These are phyloP conservation scores for Didymella exigua DNA, from an alignment of 2,329 filamentous ascomycete species.

Conservation along the genomic window DNA sequence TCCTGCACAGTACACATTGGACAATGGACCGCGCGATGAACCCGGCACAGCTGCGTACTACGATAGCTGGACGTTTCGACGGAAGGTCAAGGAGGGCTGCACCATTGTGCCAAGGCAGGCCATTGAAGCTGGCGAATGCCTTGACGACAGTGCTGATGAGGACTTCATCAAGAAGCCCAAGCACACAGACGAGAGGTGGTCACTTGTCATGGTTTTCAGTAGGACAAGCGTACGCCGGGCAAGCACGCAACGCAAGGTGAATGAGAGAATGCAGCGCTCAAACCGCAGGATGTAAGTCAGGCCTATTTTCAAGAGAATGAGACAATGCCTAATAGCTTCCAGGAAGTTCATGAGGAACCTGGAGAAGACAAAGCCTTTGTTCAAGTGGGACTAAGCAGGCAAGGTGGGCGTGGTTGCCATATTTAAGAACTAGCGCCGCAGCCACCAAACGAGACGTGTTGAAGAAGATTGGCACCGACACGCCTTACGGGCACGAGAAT, in stretches of 20 bases:
- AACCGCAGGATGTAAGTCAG: conserved; percentile 1
- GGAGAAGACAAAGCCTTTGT: not conserved
- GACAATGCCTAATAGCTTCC: not conserved
- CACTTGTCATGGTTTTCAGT: conserved; percentile 13
- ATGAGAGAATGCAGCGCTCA: not conserved
- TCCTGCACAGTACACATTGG: not conserved
- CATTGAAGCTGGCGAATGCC: not conserved
- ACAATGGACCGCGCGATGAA: not conserved
- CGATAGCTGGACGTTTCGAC: conserved; percentile 13
- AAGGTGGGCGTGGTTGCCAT: not conserved
- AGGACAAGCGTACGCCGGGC: conserved; percentile 8
- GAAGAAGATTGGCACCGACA: not conserved
- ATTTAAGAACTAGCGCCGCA: not conserved
- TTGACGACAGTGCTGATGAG: not conserved
- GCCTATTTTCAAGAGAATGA: too few species aligned
- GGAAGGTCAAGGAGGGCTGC: not conserved
- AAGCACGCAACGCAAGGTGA: conserved; percentile 1
- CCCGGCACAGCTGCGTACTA: conserved; percentile 18
- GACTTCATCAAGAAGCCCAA: not conserved
- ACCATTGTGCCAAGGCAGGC: not conserved
- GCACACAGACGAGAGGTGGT: not conserved
- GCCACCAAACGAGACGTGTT: not conserved
- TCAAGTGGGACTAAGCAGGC: not conserved
- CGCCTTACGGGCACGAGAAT: not conserved
- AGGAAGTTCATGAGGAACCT: conserved; percentile 4